These are phyloP conservation scores for Abrus precatorius DNA, from an alignment of 306 rosid genomes.

Conservation along the genomic window DNA sequence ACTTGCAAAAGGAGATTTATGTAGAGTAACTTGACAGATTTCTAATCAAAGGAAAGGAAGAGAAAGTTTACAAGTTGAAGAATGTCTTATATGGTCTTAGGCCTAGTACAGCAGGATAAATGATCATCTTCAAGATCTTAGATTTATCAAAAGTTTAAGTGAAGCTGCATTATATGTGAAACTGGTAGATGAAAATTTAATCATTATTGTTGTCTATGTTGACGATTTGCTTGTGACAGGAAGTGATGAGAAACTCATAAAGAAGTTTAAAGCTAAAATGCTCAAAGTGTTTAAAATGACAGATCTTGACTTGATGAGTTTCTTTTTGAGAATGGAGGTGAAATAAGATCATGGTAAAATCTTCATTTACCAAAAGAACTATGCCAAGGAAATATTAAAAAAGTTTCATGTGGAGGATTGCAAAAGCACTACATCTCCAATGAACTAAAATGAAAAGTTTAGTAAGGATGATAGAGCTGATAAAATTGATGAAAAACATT, in stretches of 20 bases:
- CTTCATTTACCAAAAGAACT: not conserved
- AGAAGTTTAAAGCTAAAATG: not conserved
- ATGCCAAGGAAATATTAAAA: not conserved
- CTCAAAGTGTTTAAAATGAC: not conserved
- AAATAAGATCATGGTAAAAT: not conserved
- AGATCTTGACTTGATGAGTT: not conserved
- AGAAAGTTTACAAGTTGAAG: not conserved
- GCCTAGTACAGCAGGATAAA: not conserved
- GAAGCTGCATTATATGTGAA: slow-evolving; percentile 3
- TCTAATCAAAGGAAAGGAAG: not conserved
- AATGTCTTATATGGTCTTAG: not conserved
- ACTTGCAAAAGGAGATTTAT: not conserved
- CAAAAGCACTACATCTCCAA: not conserved
- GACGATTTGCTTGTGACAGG: not conserved
- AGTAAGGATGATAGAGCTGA: not conserved
- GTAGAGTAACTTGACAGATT: not conserved
- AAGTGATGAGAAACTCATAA: not conserved
- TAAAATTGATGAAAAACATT: not conserved
- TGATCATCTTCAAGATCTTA: not conserved
- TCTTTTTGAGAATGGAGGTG: not conserved
- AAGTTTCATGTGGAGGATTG: not conserved
- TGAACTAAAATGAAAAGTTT: not conserved
- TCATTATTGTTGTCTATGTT: not conserved
- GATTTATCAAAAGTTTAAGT: not conserved
- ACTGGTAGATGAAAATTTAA: not conserved